Evolutionary conservation across 225 moss, liverwort and hornwort species (phyloP), one percentile per base, ranked within the genome.

Genomic region (Lunularia cruciata): DNA sequence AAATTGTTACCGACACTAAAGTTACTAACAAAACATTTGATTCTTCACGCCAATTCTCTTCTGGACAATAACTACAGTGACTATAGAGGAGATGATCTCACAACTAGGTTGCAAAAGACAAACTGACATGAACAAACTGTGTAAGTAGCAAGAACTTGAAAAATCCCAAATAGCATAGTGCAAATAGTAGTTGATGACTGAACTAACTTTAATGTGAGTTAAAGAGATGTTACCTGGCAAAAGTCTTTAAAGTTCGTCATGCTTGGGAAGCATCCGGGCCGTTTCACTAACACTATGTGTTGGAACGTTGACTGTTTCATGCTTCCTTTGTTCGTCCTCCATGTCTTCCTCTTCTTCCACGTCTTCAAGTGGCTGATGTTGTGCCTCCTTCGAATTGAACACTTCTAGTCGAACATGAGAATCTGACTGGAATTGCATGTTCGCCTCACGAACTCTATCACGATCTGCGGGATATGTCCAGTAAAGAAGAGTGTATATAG

Each of bases 401-500:
- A 70, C 62, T 16, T 80, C 70, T 25, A 83, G 35, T 7, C 73
- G 67, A 26, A 77, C 25, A 67, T 71, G 70, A 2, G 49, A 36
- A n/a, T 65, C 79, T 47, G 60, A 55, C 16, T 36, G 49, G 1
- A 71, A 56, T 10, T 80, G 73, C 55, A 65, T 66, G 30, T 70
- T 59, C 11, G 88, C 14, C 11, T 83, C 86, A 6, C 84, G 78
- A 3, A 89, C 88, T 56, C 79, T 83, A 65, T 87, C 93, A 16
- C 98, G 89, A 76, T 99, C 98, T 16, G 59, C 74, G 6, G 93
- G 98, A 81, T 99, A 99, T 0, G 93, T 91, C 83, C 91, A 89
- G 60, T 99, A 99, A 45, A 99, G 75, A 32, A 91, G 70, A 14
- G 79, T 84, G 73, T 99, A 99, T 3, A 89, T 81, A n/a, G 85